phyloP scores from a whole-genome alignment of 306 rosid species.

The Carpinus viminea region DNA sequence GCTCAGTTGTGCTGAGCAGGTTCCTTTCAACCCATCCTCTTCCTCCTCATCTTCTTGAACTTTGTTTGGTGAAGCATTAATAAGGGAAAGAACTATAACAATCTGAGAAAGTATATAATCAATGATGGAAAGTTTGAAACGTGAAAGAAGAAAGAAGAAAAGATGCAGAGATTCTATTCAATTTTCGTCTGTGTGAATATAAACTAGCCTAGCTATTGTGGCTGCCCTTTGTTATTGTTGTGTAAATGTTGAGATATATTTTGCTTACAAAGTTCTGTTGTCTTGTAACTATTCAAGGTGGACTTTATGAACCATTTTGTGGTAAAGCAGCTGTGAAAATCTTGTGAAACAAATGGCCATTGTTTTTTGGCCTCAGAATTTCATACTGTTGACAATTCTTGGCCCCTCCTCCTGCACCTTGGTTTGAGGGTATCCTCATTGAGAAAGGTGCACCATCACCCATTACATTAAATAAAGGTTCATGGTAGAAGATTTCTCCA shows the following conservation, averaged over 20 bases:
- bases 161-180: neutral
- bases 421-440: too few relatives aligned
- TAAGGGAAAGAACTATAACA: conserved; percentile 14
- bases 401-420: too few relatives aligned
- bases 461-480: too few relatives aligned
- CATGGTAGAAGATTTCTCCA: too few relatives aligned
- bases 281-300: neutral
- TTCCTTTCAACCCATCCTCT: conserved; percentile 56
- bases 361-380: too few relatives aligned
- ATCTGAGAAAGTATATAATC: neutral
- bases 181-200: conserved; percentile 12
- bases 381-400: too few relatives aligned
- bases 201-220: neutral
- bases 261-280: neutral
- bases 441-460: too few relatives aligned
- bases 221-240: neutral
- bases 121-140: conserved; percentile 3
- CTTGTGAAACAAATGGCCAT: too few relatives aligned
- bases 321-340: neutral
- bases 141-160: neutral
- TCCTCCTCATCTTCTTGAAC: conserved; percentile 47
- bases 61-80: conserved; percentile 19
- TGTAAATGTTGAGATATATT: conserved; percentile 11
- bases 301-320: conserved; percentile 22
- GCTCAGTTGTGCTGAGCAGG: conserved; percentile 80